phyloP scores from a whole-genome alignment of 2,329 filamentous ascomycete genomes.

The Colletotrichum acutatum region DNA sequence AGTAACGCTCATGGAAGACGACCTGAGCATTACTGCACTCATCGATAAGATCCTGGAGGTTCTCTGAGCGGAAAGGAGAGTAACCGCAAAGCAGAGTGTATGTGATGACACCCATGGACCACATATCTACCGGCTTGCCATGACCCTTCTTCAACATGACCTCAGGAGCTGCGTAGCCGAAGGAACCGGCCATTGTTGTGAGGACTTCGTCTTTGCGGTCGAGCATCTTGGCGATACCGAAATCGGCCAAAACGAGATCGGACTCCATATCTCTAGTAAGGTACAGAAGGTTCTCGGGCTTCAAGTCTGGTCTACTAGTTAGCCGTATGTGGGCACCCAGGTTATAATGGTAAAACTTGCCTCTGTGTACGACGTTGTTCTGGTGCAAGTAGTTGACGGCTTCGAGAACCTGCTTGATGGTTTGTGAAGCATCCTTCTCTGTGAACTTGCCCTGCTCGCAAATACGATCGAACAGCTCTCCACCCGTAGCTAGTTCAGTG shows the following conservation, averaged over 20 bases:
- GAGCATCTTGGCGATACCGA: constrained; percentile 98
- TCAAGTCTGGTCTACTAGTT: constrained; percentile 75
- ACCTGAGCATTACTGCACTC: constrained; percentile 88
- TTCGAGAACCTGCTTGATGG: constrained; percentile 91
- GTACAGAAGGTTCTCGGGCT: constrained; percentile 97
- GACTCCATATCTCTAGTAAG: constrained; percentile 82
- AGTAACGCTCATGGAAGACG: constrained; percentile 97
- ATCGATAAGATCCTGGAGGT: constrained; percentile 90
- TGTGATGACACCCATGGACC: constrained; percentile 98
- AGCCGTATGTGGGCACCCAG: constrained; percentile 17
- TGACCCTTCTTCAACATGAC: constrained; percentile 98
- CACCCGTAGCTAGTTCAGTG: constrained; percentile 93
- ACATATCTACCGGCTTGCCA: constrained; percentile 99
- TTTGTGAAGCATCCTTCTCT: constrained; percentile 96
- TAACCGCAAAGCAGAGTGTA: constrained; percentile 98
- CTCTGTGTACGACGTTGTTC: constrained; percentile 96
- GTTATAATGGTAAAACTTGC: constrained; percentile 56
- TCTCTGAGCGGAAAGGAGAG: constrained; percentile 97
- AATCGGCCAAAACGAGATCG: constrained; percentile 92
- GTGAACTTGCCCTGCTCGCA: constrained; percentile 99
- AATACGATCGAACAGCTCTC: constrained; percentile 97
- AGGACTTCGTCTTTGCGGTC: constrained; percentile 91
- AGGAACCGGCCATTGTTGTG: constrained; percentile 98
- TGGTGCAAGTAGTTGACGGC: constrained; percentile 95
- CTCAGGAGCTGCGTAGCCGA: constrained; percentile 96